These are phyloP conservation scores for Crithidia bombi DNA, from an alignment of 208 protist species.

Conservation along the genomic window DNA sequence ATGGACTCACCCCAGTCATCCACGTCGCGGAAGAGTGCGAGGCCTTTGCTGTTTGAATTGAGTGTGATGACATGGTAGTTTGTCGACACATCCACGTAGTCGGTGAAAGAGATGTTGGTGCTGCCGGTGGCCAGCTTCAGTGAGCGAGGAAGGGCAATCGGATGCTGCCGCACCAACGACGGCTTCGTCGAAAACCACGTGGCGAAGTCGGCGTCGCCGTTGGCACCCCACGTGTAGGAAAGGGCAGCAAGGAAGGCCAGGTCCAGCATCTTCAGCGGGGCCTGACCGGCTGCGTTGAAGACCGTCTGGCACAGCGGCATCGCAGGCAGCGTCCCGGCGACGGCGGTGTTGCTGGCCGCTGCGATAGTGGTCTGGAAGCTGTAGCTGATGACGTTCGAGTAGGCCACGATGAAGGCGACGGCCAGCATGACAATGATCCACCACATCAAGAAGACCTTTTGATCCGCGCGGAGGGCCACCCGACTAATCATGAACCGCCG, in stretches of 20 bases:
- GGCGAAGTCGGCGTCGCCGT: slow-evolving; percentile 74
- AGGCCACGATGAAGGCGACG: slow-evolving; percentile 69
- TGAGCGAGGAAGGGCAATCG: slow-evolving; percentile 56
- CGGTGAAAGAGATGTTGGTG: slow-evolving; percentile 71
- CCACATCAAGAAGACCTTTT: slow-evolving; percentile 81
- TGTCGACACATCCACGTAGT: slow-evolving; percentile 73
- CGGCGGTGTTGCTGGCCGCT: slow-evolving; percentile 5
- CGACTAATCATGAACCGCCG: slow-evolving; percentile 50
- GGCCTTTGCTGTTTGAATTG: slow-evolving; percentile 77
- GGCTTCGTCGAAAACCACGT: slow-evolving; percentile 75
- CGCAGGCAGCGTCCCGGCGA: slow-evolving; percentile 22
- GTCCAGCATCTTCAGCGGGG: slow-evolving; percentile 62
- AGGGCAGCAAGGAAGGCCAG: slow-evolving; percentile 76
- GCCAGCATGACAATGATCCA: slow-evolving; percentile 84
- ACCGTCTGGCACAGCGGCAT: slow-evolving; percentile 46
- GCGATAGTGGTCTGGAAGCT: slow-evolving; percentile 56
- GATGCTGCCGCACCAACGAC: slow-evolving; percentile 65
- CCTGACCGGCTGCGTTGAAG: slow-evolving; percentile 65
- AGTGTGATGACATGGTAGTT: slow-evolving; percentile 87
- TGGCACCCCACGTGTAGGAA: slow-evolving; percentile 67
- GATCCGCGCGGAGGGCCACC: slow-evolving; percentile 75
- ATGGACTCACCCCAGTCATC: slow-evolving; percentile 88
- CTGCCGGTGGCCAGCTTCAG: slow-evolving; percentile 70
- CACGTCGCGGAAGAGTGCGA: slow-evolving; percentile 73
- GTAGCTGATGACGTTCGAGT: slow-evolving; percentile 70